Evolutionary conservation across 371 early-diverging fungal genomes (phyloP).

Genomic region (Apophysomyces ossiformis): DNA sequence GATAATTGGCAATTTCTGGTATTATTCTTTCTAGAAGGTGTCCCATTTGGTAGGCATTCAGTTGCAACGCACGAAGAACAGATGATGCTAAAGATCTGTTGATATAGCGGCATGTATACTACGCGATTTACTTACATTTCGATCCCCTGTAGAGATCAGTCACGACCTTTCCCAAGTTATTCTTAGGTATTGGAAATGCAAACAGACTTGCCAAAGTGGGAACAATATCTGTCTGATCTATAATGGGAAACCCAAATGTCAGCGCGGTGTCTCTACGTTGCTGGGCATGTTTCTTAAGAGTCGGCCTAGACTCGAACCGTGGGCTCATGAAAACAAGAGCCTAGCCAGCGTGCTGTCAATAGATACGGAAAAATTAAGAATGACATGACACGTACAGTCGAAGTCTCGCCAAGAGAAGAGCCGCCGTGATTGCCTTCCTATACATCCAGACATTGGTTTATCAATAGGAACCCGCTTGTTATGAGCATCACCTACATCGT

Average conservation of each 20-base stretch:
- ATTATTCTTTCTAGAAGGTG: constrained; percentile 22
- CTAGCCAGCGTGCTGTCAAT: constrained; percentile 21
- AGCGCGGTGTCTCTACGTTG: neutral
- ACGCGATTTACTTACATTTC: constrained; percentile 23
- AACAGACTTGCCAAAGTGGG: constrained; percentile 86
- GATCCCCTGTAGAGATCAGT: constrained; percentile 59
- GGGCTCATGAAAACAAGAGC: constrained; percentile 59
- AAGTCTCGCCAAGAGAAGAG: constrained; percentile 65
- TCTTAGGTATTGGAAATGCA: constrained; percentile 90
- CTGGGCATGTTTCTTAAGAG: constrained; percentile 16
- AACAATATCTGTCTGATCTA: constrained; percentile 89
- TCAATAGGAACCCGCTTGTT: neutral
- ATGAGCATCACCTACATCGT: constrained; percentile 64
- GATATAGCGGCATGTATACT: neutral
- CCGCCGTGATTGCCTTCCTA: constrained; percentile 73
- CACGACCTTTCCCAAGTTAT: constrained; percentile 85
- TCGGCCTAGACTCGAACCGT: constrained; percentile 37
- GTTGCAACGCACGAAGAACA: constrained; percentile 57
- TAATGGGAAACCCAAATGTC: constrained; percentile 30
- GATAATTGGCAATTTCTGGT: constrained; percentile 22
- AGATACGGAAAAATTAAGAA: constrained; percentile 10
- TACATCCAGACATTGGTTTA: neutral
- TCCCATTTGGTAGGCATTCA: constrained; percentile 68
- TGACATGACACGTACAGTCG: constrained; percentile 51
- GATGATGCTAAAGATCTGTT: constrained; percentile 26